Conservation (phyloP, 2,329 filamentous ascomycete species). For the Ramichloridium luteum region DNA sequence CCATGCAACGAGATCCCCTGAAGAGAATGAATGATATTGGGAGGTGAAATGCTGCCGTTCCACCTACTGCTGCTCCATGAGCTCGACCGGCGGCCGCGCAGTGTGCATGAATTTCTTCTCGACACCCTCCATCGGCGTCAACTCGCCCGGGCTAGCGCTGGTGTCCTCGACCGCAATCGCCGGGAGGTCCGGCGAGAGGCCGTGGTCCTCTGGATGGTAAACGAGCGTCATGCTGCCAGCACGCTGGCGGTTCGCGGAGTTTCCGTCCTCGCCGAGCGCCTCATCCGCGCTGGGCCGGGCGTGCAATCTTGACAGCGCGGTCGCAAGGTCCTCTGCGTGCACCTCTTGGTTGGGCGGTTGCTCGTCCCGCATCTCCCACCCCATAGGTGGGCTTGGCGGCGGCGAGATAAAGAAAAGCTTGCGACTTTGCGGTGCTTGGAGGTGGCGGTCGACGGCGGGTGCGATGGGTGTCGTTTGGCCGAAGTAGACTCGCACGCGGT, state of each 20-base stretch:
- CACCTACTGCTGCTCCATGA: constrained; percentile 34
- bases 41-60: no score
- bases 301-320: constrained; percentile 43
- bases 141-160: constrained; percentile 33
- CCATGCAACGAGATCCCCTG: no score
- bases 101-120: constrained; percentile 40
- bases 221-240: constrained; percentile 49
- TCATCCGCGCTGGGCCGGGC: constrained; percentile 26
- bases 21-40: no score
- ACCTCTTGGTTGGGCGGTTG: constrained; percentile 55
- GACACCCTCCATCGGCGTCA: constrained; percentile 36
- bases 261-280: constrained; percentile 15
- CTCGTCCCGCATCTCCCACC: constrained; percentile 52
- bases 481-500: constrained; percentile 54
- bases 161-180: constrained; percentile 54
- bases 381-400: constrained; percentile 50
- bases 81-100: constrained; percentile 43
- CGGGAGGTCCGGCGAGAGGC: constrained; percentile 46
- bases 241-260: constrained; percentile 20
- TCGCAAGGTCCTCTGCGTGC: constrained; percentile 48
- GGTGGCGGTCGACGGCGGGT: constrained; percentile 29
- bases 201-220: constrained; percentile 51
- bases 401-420: constrained; percentile 57
- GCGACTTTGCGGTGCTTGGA: constrained; percentile 44
- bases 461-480: constrained; percentile 39